These are phyloP conservation scores for Diaporthe capsici DNA, from an alignment of 2,329 filamentous ascomycete species.

Conservation along the genomic window DNA sequence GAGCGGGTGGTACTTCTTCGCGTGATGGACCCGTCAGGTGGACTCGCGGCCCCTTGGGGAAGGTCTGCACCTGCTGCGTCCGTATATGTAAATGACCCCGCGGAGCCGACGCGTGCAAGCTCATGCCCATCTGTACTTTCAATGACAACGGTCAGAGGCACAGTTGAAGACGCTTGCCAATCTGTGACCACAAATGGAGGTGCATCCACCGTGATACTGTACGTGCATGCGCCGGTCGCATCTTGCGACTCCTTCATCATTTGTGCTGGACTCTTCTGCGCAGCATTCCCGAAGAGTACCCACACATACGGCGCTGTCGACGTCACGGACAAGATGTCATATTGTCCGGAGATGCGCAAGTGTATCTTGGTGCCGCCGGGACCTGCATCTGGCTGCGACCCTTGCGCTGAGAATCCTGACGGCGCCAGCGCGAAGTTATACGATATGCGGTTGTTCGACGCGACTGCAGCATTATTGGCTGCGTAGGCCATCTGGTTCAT, in stretches of 20 bases:
- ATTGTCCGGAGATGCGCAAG: conserved; percentile 81
- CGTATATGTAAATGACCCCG: conserved; percentile 61
- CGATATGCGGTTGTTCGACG: conserved; percentile 55
- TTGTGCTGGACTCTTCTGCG: conserved; percentile 77
- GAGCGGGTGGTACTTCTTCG: conserved; percentile 41
- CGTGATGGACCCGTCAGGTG: conserved; percentile 52
- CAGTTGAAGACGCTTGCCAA: conserved; percentile 60
- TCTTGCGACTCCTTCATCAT: conserved; percentile 74
- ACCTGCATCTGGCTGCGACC: conserved; percentile 77
- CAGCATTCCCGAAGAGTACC: conserved; percentile 78
- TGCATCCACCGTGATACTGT: conserved; percentile 79
- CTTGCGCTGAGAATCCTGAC: conserved; percentile 72
- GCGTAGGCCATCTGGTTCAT: conserved; percentile 70
- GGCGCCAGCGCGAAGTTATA: conserved; percentile 71
- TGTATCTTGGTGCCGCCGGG: conserved; percentile 78
- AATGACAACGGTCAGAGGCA: conserved; percentile 68
- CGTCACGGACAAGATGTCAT: conserved; percentile 75
- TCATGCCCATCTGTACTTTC: conserved; percentile 67
- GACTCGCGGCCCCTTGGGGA: conserved; percentile 50
- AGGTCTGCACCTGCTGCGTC: conserved; percentile 46
- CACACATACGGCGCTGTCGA: conserved; percentile 70
- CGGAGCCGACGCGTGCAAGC: conserved; percentile 63
- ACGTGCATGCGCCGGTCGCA: conserved; percentile 73
- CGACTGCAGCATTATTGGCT: conserved; percentile 69
- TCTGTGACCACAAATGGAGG: conserved; percentile 71